Conservation (phyloP, 129 eudicot species). For the carrot (Daucus carota) region DH1_v3.0 NC_030382.2:33942001-33942500, state of each 20-base stretch:
- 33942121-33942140: constrained; percentile 23
- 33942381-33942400: constrained; percentile 15
- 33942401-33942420: constrained; percentile 9
- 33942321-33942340: constrained; percentile 21
- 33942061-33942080: background rate
- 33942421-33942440: constrained; percentile 38
- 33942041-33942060: background rate
- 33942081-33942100: constrained; percentile 13
- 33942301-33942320: constrained; percentile 67
- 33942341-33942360: constrained; percentile 16
- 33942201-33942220: constrained; percentile 75
- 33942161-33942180: constrained; percentile 60
- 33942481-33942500: constrained; percentile 78
- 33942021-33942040: too few relatives aligned
- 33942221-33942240: constrained; percentile 61
- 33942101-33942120: constrained; percentile 17
- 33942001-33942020: too few relatives aligned
- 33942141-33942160: constrained; percentile 8
- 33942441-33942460: constrained; percentile 52
- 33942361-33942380: constrained; percentile 13
- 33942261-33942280: constrained; percentile 83
- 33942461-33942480: constrained; percentile 75
- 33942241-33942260: constrained; percentile 67
- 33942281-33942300: constrained; percentile 65
- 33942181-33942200: constrained; percentile 73